A percentile compares a stretch with the other conserved stretches of the same genome.
Conservation (phyloP, 2,329 filamentous ascomycete species). For the Tolypocladium guangdongense region DNA sequence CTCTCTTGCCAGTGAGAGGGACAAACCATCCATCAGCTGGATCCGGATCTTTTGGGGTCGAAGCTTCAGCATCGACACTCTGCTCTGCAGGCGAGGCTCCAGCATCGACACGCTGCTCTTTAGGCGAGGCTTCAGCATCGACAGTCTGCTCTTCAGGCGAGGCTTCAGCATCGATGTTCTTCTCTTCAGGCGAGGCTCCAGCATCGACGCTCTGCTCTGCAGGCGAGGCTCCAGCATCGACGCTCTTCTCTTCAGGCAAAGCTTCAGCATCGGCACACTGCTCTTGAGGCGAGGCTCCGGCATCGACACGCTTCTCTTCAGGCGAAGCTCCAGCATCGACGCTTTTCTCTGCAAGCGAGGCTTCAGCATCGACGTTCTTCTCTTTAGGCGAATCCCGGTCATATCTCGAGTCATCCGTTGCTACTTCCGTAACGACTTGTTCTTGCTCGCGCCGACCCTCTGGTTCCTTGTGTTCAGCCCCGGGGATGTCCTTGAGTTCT, state of each 20-base stretch:
- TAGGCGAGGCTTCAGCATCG: not conserved
- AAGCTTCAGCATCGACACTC: conserved; percentile 1
- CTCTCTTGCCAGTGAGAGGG: conserved; percentile 8
- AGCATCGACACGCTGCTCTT: no score
- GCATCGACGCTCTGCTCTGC: not conserved
- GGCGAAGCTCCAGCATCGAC: no score
- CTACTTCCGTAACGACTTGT: not conserved
- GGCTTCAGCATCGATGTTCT: no score
- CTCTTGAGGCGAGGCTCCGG: no score
- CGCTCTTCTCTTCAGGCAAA: no score
- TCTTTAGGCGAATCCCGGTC: not conserved
- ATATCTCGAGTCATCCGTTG: not conserved
- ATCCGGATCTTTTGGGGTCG: not conserved
- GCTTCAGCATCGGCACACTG: not conserved
- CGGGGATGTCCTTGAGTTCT: not conserved
- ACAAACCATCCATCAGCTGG: conserved; percentile 5
- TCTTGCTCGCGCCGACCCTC: not conserved
- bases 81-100: not conserved
- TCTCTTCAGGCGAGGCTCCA: conserved; percentile 1
- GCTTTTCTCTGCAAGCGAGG: no score
- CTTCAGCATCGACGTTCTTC: no score
- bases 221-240: no score
- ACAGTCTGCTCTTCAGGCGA: conserved; percentile 1
- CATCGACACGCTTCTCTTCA: no score
- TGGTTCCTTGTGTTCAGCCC: not conserved